phyloP scores from a whole-genome alignment of 208 protist genomes.

The Trypanosoma conorhini region DNA sequence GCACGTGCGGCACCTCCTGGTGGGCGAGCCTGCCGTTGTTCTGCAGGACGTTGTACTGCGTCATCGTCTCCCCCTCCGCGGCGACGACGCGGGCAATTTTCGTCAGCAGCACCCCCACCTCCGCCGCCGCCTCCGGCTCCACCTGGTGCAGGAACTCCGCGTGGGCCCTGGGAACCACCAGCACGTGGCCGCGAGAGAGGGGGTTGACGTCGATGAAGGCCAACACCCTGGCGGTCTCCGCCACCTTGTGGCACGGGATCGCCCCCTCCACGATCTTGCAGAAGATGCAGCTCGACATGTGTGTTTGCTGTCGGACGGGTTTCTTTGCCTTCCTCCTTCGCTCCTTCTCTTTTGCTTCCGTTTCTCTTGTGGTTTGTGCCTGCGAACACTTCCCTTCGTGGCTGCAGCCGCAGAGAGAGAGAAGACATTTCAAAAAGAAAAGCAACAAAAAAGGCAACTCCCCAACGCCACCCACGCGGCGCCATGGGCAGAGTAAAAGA shows the following conservation, averaged over 20 bases:
- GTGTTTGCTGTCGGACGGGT: neutral
- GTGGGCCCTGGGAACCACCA: slow-evolving; percentile 86
- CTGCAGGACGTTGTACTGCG: slow-evolving; percentile 93
- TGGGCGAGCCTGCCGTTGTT: slow-evolving; percentile 92
- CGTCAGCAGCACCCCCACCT: slow-evolving; percentile 55
- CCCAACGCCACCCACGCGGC: neutral
- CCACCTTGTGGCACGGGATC: slow-evolving; percentile 87
- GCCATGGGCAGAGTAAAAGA: neutral
- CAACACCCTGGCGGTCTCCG: slow-evolving; percentile 74
- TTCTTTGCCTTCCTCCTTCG: slow-evolving; percentile 2
- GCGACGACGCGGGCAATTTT: slow-evolving; percentile 66
- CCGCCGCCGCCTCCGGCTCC: slow-evolving; percentile 66
- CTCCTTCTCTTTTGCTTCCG: neutral
- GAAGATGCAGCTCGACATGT: slow-evolving; percentile 76
- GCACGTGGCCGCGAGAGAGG: slow-evolving; percentile 74
- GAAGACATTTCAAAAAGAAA: neutral
- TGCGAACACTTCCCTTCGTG: neutral
- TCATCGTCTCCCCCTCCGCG: slow-evolving; percentile 41
- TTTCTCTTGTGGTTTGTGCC: neutral
- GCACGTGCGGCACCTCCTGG: slow-evolving; percentile 93
- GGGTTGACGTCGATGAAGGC: slow-evolving; percentile 92
- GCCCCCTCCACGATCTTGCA: slow-evolving; percentile 82
- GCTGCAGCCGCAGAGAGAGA: neutral
- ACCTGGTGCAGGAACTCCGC: slow-evolving; percentile 81
- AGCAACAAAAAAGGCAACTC: neutral